These are phyloP conservation scores for Hypoxylon perforatum DNA, from an alignment of 495 filamentous ascomycete genomes.

Conservation along the genomic window DNA sequence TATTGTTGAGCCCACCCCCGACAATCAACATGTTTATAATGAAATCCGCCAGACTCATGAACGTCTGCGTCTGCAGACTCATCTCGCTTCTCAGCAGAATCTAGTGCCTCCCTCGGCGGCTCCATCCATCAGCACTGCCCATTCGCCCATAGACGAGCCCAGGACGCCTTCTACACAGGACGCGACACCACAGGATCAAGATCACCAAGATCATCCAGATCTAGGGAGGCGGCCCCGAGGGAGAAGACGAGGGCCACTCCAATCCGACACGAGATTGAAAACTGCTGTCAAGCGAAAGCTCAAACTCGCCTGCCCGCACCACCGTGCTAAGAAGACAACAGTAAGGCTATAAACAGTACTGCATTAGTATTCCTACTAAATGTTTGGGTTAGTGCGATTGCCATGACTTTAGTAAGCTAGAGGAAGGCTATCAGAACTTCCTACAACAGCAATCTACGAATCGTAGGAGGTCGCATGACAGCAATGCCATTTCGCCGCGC, in stretches of 20 bases:
- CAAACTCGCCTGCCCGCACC: slow-evolving; percentile 39
- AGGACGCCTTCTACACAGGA: slow-evolving; percentile 22
- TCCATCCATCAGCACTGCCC: slow-evolving; percentile 33
- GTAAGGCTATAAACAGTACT: slow-evolving; percentile 25
- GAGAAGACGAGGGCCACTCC: slow-evolving; percentile 42
- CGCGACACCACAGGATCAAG: slow-evolving; percentile 9
- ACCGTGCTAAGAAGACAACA: slow-evolving; percentile 40
- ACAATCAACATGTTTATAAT: slow-evolving; percentile 53
- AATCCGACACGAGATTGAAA: slow-evolving; percentile 31
- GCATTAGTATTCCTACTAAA: slow-evolving; percentile 19
- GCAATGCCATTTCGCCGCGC: background rate
- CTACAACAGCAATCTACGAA: slow-evolving; percentile 4
- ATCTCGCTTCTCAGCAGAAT: slow-evolving; percentile 35
- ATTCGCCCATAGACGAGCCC: slow-evolving; percentile 37
- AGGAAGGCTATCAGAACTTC: slow-evolving; percentile 25
- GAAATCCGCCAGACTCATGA: slow-evolving; percentile 43
- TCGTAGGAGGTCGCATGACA: slow-evolving; percentile 20
- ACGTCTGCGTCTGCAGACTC: slow-evolving; percentile 27
- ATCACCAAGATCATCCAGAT: too few relatives aligned
- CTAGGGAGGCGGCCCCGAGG: slow-evolving; percentile 38
- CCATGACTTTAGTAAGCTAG: slow-evolving; percentile 42
- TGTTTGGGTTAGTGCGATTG: slow-evolving; percentile 39
- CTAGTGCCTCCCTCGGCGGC: slow-evolving; percentile 20
- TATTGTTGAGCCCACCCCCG: slow-evolving; percentile 42
- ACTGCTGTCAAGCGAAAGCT: slow-evolving; percentile 45